Evolutionary conservation across 2,329 filamentous ascomycete genomes (phyloP).

Genomic region (Colletotrichum plurivorum): DNA sequence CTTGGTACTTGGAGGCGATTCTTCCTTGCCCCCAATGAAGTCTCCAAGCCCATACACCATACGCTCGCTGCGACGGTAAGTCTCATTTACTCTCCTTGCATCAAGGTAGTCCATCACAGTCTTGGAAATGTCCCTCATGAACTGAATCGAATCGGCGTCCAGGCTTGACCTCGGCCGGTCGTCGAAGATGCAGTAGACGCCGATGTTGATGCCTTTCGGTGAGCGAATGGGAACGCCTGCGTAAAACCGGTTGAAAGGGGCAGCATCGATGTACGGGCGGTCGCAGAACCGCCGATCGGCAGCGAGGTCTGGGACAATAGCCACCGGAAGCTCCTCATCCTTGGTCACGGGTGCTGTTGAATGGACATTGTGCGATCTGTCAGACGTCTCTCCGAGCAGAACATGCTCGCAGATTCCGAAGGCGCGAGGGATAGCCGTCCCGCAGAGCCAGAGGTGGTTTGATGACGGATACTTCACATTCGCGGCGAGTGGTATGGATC

Average conservation of each 20-base stretch:
- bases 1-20: conserved; percentile 16
- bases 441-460: conserved; percentile 45
- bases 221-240: conserved; percentile 59
- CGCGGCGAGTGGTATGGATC: conserved; percentile 53
- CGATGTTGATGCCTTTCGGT: conserved; percentile 58
- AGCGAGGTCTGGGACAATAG: conserved; percentile 52
- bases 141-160: conserved; percentile 45
- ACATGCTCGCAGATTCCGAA: conserved; percentile 49
- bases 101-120: conserved; percentile 57
- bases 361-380: conserved; percentile 4
- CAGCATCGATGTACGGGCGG: conserved; percentile 45
- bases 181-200: conserved; percentile 54
- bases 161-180: conserved; percentile 46
- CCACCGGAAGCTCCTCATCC: conserved; percentile 48
- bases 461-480: conserved; percentile 29
- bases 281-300: conserved; percentile 49
- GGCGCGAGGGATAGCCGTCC: conserved; percentile 48
- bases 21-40: conserved; percentile 52
- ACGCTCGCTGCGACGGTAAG: conserved; percentile 51
- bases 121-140: conserved; percentile 49
- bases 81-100: conserved; percentile 47
- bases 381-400: conserved; percentile 35
- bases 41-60: conserved; percentile 54
- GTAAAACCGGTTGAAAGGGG: conserved; percentile 53
- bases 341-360: background rate